Conservation (phyloP, 169 alveolate species). For the Cryptosporidium baileyi region DNA sequence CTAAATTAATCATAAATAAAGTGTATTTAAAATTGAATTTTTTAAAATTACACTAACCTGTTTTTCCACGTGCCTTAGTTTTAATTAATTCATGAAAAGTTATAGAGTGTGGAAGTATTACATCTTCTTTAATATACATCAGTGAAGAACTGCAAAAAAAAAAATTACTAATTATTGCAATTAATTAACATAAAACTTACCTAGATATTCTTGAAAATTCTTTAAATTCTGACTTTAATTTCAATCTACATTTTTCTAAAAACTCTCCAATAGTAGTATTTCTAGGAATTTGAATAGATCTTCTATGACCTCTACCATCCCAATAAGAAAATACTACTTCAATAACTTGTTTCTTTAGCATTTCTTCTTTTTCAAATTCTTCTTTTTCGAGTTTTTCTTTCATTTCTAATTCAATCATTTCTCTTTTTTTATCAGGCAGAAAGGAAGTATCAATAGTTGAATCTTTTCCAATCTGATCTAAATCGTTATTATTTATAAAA, state of each 20-base stretch:
- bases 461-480: conserved; percentile 28
- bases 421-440: conserved; percentile 46
- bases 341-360: conserved; percentile 57
- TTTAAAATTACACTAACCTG: conserved; percentile 49
- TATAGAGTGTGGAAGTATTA: conserved; percentile 76
- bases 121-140: conserved; percentile 79
- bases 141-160: conserved; percentile 58
- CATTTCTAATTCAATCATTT: background rate
- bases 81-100: conserved; percentile 75
- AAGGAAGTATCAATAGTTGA: conserved; percentile 36
- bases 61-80: conserved; percentile 77
- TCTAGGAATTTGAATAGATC: conserved; percentile 64
- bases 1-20: background rate
- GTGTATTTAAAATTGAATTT: background rate
- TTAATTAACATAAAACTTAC: background rate
- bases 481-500: background rate
- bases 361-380: conserved; percentile 44
- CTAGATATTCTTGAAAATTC: conserved; percentile 56
- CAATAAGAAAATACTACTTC: conserved; percentile 76
- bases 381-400: background rate
- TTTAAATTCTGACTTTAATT: conserved; percentile 71
- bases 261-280: conserved; percentile 73
- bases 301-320: conserved; percentile 79
- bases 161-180: background rate
- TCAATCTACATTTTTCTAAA: conserved; percentile 69